Evolutionary conservation across 2,329 filamentous ascomycete species (phyloP).

Genomic region (Alternaria burnsii): DNA sequence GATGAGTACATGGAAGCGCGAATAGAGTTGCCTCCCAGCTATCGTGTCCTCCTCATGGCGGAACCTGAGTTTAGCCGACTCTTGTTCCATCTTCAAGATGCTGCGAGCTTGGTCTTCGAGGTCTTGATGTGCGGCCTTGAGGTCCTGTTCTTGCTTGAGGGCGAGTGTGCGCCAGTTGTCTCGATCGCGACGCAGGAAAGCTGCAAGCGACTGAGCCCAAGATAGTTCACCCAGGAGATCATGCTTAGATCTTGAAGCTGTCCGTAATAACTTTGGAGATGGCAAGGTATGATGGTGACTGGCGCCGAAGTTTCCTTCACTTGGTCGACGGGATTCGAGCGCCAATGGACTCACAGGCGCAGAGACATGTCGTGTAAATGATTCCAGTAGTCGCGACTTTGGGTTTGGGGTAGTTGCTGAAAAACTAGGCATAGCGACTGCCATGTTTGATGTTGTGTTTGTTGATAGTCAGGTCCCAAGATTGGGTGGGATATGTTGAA

Average conservation of each 20-base stretch:
- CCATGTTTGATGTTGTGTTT: background rate
- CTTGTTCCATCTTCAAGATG: background rate
- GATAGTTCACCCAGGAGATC: conserved; percentile 9
- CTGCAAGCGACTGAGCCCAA: conserved; percentile 5
- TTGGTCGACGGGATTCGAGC: background rate
- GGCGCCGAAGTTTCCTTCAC: background rate
- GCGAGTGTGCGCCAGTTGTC: conserved; percentile 14
- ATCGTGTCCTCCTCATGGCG: conserved; percentile 7
- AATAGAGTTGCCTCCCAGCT: conserved; percentile 2
- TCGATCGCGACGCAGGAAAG: conserved; percentile 15
- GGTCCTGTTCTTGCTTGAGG: conserved; percentile 7
- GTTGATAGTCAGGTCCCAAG: background rate
- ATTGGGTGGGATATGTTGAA: background rate
- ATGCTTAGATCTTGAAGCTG: background rate
- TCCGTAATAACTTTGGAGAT: background rate
- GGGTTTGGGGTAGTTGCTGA: background rate
- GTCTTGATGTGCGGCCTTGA: background rate
- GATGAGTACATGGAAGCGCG: background rate
- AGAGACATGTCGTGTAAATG: conserved; percentile 16
- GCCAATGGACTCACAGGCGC: conserved; percentile 5
- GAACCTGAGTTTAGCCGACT: conserved; percentile 4
- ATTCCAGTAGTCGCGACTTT: conserved; percentile 2
- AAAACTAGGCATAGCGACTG: background rate
- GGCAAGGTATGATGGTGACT: background rate
- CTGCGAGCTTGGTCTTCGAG: conserved; percentile 4